A percentile compares a stretch with the other conserved stretches of the same genome.
phyloP scores from a whole-genome alignment of 2,329 filamentous ascomycete species.

The Ophiocordyceps unilateralis region DNA sequence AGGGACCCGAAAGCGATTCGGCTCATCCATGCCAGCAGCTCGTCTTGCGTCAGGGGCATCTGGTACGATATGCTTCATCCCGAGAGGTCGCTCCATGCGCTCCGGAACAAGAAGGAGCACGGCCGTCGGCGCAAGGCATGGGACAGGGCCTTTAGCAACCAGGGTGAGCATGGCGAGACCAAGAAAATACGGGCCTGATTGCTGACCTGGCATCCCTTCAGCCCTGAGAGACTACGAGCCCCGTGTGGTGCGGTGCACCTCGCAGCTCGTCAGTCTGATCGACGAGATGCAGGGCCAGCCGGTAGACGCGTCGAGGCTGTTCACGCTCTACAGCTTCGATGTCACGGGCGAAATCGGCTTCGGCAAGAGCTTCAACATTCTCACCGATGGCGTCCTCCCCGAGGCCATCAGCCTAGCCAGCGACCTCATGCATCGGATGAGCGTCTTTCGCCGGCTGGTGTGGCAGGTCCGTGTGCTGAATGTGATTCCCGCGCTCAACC shows the following conservation, averaged over 20 bases:
- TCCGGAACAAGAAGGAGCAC: conserved; percentile 14
- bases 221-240: background rate
- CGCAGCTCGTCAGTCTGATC: background rate
- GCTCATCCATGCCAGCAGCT: background rate
- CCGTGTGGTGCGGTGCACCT: background rate
- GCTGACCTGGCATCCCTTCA: background rate
- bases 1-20: background rate
- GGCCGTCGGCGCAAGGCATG: conserved; percentile 14
- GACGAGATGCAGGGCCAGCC: background rate
- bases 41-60: background rate
- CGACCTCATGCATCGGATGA: background rate
- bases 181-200: too few species aligned
- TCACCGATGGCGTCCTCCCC: conserved; percentile 3
- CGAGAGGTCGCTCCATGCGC: conserved; percentile 16
- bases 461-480: background rate
- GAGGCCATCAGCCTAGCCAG: background rate
- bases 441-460: background rate
- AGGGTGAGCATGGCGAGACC: conserved; percentile 4
- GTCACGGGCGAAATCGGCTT: conserved; percentile 25
- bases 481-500: background rate
- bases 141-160: conserved; percentile 14
- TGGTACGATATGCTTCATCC: background rate
- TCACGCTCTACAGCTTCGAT: conserved; percentile 8
- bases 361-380: conserved; percentile 6
- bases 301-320: background rate